These are phyloP conservation scores for Komagataella populi DNA, from an alignment of 805 yeast genomes.

Conservation along the genomic window DNA sequence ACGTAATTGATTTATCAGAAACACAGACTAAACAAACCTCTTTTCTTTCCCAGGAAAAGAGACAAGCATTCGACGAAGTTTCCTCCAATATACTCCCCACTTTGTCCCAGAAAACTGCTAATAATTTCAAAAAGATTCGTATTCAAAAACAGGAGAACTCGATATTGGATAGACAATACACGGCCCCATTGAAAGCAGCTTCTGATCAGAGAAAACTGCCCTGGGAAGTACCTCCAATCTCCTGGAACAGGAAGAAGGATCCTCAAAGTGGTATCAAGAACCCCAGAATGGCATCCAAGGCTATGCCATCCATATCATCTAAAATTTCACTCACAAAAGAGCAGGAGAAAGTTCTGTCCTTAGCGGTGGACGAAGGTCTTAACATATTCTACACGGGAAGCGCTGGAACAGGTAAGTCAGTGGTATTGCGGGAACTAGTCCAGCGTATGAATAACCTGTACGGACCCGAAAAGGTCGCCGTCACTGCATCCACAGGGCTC, in stretches of 20 bases:
- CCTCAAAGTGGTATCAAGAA: neutral
- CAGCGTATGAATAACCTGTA: conserved; percentile 32
- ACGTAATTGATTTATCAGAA: neutral
- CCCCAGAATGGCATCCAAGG: neutral
- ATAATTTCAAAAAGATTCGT: neutral
- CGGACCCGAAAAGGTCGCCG: conserved; percentile 42
- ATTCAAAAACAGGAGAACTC: neutral
- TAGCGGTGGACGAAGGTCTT: conserved; percentile 44
- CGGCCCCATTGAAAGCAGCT: neutral
- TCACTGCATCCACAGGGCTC: conserved; percentile 76
- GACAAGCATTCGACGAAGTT: neutral
- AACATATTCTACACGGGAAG: conserved; percentile 91
- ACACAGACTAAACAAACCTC: neutral
- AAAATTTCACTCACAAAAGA: conserved; percentile 30
- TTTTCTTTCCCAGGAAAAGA: neutral
- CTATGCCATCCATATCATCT: neutral
- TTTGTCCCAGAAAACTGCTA: neutral
- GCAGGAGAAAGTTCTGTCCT: conserved; percentile 49
- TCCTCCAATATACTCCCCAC: neutral
- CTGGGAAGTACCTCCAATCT: neutral
- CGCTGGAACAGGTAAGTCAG: conserved; percentile 97
- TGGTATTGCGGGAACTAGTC: conserved; percentile 56
- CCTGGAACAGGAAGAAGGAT: neutral
- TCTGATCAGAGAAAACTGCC: neutral
- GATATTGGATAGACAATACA: neutral